phyloP scores from a whole-genome alignment of 169 alveolate genomes.

The Plasmodium inui region DNA sequence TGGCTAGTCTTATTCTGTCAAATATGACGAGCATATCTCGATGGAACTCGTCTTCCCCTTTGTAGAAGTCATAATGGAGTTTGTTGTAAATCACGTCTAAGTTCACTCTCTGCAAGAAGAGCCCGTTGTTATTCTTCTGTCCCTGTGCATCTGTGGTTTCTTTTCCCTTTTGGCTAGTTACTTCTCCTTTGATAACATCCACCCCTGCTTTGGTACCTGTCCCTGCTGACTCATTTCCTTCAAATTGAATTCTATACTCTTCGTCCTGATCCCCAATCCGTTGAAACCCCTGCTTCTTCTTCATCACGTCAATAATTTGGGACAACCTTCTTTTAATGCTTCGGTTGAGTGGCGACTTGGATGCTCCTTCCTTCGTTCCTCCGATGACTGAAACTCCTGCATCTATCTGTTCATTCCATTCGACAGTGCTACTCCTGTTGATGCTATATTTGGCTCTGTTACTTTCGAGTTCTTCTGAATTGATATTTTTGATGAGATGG shows the following conservation, averaged over 20 bases:
- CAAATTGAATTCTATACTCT: neutral
- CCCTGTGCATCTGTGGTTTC: neutral
- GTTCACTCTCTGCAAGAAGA: constrained; percentile 1
- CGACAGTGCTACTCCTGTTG: neutral
- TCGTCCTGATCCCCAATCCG: constrained; percentile 8
- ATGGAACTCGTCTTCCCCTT: constrained; percentile 28
- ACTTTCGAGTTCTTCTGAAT: neutral
- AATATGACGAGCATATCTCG: constrained; percentile 24
- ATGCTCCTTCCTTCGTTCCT: neutral
- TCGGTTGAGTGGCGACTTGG: neutral
- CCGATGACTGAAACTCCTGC: neutral
- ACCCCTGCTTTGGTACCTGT: neutral
- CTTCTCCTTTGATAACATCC: neutral
- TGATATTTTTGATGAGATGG: neutral
- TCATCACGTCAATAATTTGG: constrained; percentile 23
- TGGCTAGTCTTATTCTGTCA: neutral
- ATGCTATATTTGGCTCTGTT: neutral
- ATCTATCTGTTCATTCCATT: neutral
- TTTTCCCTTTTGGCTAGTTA: neutral
- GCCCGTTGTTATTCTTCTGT: neutral
- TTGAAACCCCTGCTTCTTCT: constrained; percentile 12
- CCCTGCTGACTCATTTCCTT: neutral
- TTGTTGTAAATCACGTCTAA: constrained; percentile 34
- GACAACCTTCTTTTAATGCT: constrained; percentile 57
- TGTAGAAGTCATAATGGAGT: constrained; percentile 42